Conservation (phyloP, 371 early-diverging fungal genomes). For the Mortierella sp. region DNA sequence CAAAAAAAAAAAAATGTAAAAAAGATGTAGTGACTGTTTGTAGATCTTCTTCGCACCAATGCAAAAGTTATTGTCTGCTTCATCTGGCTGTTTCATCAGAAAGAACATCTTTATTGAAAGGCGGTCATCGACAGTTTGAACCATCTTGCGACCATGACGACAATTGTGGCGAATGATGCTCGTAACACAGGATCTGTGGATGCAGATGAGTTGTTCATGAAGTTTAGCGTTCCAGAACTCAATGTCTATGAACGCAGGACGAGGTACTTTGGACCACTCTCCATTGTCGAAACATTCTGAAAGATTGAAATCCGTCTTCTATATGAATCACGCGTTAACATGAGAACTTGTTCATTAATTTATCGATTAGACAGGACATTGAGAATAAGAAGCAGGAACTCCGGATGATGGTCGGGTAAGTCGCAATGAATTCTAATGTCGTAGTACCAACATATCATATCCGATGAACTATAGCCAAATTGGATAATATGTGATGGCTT, state of each 20-base stretch:
- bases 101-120: not conserved
- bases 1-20: not conserved
- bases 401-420: conserved; percentile 90
- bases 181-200: conserved; percentile 26
- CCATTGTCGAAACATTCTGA: not conserved
- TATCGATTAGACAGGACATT: conserved; percentile 69
- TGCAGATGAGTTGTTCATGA: conserved; percentile 64
- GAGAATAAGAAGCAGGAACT: conserved; percentile 86
- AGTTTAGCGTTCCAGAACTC: conserved; percentile 63
- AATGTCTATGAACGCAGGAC: conserved; percentile 59
- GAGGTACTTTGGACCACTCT: conserved; percentile 41
- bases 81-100: too few relatives aligned
- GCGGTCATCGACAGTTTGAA: not conserved
- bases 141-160: not conserved
- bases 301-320: not conserved
- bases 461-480: not conserved
- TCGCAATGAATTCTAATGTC: not conserved
- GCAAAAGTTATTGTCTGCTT: too few relatives aligned
- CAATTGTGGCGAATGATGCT: conserved; percentile 13
- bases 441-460: not conserved
- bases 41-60: too few relatives aligned
- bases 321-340: not conserved
- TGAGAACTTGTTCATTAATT: not conserved
- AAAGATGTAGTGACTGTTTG: too few relatives aligned
- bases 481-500: not conserved